A percentile compares a stretch with the other conserved stretches of the same genome.
phyloP scores from a whole-genome alignment of 2,329 filamentous ascomycete genomes.

The Metarhizium sp. region DNA sequence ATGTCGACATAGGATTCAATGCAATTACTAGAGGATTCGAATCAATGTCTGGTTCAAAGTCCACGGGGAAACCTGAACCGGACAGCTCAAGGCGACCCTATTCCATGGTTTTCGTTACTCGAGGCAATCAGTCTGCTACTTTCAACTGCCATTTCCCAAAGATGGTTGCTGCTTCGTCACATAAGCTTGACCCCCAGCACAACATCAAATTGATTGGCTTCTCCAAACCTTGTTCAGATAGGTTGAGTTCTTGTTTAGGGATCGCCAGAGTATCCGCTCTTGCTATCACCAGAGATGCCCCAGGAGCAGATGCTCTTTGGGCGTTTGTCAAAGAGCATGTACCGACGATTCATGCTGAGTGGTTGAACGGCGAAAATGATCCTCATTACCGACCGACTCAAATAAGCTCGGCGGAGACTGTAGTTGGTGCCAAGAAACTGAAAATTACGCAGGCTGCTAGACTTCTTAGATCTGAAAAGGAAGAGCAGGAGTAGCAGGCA shows the following conservation, averaged over 20 bases:
- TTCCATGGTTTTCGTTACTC: slow-evolving; percentile 47
- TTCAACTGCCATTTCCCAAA: slow-evolving; percentile 53
- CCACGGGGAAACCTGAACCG: neutral
- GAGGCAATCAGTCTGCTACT: slow-evolving; percentile 45
- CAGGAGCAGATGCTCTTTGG: slow-evolving; percentile 45
- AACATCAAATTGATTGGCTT: slow-evolving; percentile 52
- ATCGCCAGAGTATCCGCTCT: slow-evolving; percentile 58
- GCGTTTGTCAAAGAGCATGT: slow-evolving; percentile 46
- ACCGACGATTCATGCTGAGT: slow-evolving; percentile 40
- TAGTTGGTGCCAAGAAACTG: slow-evolving; percentile 20
- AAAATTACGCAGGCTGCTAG: neutral
- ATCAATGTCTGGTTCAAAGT: slow-evolving; percentile 18
- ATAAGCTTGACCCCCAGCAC: slow-evolving; percentile 23
- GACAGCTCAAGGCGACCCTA: slow-evolving; percentile 22
- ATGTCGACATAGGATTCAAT: slow-evolving; percentile 56
- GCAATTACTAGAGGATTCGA: slow-evolving; percentile 53
- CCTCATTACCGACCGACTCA: slow-evolving; percentile 21
- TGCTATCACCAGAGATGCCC: slow-evolving; percentile 46
- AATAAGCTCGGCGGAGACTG: slow-evolving; percentile 26
- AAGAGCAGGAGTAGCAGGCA: neutral
- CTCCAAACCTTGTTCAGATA: slow-evolving; percentile 48
- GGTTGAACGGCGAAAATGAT: slow-evolving; percentile 29
- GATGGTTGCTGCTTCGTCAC: slow-evolving; percentile 42
- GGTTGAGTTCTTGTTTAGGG: slow-evolving; percentile 46
- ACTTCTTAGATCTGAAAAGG: neutral